phyloP scores from a whole-genome alignment of 352 stramenopile species.

The Aphanomyces astaci region DNA sequence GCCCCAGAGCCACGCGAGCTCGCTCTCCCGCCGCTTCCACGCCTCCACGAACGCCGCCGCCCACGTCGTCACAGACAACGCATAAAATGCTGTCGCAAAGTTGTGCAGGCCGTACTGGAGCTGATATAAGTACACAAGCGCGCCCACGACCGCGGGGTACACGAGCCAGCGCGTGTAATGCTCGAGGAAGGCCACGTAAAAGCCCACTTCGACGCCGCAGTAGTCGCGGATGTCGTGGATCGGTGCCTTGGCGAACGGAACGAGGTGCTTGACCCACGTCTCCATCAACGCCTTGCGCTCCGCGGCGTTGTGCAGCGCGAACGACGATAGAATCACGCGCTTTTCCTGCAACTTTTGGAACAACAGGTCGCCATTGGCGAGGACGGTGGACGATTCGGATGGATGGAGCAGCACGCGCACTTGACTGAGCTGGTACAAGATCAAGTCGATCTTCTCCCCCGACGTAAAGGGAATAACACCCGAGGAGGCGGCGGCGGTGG shows the following conservation, averaged over 20 bases:
- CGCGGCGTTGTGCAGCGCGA: constrained; percentile 64
- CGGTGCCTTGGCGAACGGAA: constrained; percentile 32
- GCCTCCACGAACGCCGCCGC: constrained; percentile 85
- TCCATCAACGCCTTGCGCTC: constrained; percentile 58
- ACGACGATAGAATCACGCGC: constrained; percentile 55
- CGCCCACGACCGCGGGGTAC: constrained; percentile 78
- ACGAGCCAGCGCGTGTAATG: constrained; percentile 94
- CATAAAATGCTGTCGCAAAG: constrained; percentile 56
- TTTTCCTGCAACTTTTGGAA: constrained; percentile 63
- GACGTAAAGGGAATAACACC: constrained; percentile 42
- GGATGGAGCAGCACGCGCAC: constrained; percentile 34
- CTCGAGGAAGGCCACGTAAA: constrained; percentile 97
- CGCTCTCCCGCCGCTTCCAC: constrained; percentile 85
- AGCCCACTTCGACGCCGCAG: constrained; percentile 87
- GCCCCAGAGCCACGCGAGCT: constrained; percentile 79
- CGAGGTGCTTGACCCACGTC: constrained; percentile 70
- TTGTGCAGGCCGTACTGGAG: constrained; percentile 50
- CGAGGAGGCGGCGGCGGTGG: neutral
- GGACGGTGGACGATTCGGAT: constrained; percentile 37
- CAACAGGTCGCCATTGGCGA: constrained; percentile 55
- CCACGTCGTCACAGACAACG: constrained; percentile 87
- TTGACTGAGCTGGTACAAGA: constrained; percentile 60
- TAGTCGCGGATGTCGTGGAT: constrained; percentile 59
- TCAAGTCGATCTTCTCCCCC: constrained; percentile 62
- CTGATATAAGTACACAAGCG: constrained; percentile 84